Evolutionary conservation across 1,139 yeast species (phyloP).

Genomic region (Zygosaccharomyces sapae): DNA sequence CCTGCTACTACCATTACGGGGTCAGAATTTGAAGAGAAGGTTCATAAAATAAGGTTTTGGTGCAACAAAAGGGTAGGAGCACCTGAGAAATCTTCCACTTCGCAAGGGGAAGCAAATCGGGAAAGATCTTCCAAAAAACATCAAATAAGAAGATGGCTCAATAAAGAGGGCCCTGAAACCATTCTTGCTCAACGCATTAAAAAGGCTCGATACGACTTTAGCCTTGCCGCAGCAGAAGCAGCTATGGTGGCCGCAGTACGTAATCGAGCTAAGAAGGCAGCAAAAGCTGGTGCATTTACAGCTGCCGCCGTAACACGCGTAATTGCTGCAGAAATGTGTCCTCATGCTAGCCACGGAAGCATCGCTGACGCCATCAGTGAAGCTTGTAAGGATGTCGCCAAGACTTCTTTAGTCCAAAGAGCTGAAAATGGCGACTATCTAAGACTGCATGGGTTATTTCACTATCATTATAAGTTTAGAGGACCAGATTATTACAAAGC

Average conservation of each 20-base stretch:
- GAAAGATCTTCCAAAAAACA: not conserved
- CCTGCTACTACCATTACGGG: not conserved
- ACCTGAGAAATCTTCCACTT: not conserved
- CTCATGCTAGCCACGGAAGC: slow-evolving; percentile 4
- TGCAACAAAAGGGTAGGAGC: not conserved
- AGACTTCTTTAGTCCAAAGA: not conserved
- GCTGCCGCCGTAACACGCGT: slow-evolving; percentile 1
- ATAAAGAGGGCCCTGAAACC: slow-evolving; percentile 2
- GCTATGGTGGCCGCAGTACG: slow-evolving; percentile 1
- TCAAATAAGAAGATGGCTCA: not conserved
- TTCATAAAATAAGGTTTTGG: not conserved
- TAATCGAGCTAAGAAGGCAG: not conserved
- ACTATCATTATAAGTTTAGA: slow-evolving; percentile 4
- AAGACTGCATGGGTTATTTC: slow-evolving; percentile 1
- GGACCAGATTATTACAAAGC: slow-evolving; percentile 3
- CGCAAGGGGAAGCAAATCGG: not conserved
- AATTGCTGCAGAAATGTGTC: not conserved
- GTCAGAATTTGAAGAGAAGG: not conserved
- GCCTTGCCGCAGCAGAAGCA: slow-evolving; percentile 1
- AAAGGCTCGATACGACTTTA: not conserved
- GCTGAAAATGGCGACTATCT: slow-evolving; percentile 1
- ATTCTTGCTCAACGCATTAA: not conserved
- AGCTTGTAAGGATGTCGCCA: slow-evolving; percentile 3
- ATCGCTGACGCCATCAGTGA: slow-evolving; percentile 1
- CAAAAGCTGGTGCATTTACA: slow-evolving; percentile 4